Evolutionary conservation across 208 protist species (phyloP), one percentile per base, ranked within the genome.

Genomic region (Porcisia deanei): DNA sequence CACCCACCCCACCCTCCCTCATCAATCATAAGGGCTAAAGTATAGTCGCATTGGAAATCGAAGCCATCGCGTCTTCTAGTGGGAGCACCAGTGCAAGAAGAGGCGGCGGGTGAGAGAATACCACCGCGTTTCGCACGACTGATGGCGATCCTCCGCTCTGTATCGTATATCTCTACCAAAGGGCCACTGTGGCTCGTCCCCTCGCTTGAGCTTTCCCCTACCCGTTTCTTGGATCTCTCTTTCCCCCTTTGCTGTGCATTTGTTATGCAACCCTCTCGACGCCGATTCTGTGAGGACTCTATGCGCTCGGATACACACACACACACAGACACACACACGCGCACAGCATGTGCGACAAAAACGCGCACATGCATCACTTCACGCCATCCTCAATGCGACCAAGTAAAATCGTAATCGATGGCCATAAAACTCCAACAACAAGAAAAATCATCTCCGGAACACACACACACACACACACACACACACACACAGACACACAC

Each of bases 261-360:
- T n/a, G 8, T 67, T 67, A 47, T 2, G 63, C 16, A 30, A n/a
- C 14, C 41, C 41, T 25, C 63, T 52, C 63, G 6, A 9, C 22
- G 41, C 5, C 22, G 39, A 67, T 52, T 67, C 41, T 47, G 63
- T 67, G 63, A 49, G 22, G 22, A 37, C 63, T 52, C 63, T 67
- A 52, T 67, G 63, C 22, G 63, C 63, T 30, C 63, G 10, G 41
- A 47, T 20, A 67, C 63, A 8, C 63, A 22, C 41, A n/a, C 12
- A 67, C 20, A 52, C 20, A 18, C 10, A 39, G 30, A 45, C 30
- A 37, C 41, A 52, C 63, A 43, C 34, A n/a, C 18, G 60, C 60
- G 14, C 9, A 18, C 60, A 65, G 20, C 12, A 37, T 30, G 30
- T 30, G 30, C 30, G 30, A 30, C 30, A 30, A 30, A 30, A 30